These are phyloP conservation scores for Dryas octopetala DNA, from an alignment of 306 rosid genomes.

Conservation along the genomic window DNA sequence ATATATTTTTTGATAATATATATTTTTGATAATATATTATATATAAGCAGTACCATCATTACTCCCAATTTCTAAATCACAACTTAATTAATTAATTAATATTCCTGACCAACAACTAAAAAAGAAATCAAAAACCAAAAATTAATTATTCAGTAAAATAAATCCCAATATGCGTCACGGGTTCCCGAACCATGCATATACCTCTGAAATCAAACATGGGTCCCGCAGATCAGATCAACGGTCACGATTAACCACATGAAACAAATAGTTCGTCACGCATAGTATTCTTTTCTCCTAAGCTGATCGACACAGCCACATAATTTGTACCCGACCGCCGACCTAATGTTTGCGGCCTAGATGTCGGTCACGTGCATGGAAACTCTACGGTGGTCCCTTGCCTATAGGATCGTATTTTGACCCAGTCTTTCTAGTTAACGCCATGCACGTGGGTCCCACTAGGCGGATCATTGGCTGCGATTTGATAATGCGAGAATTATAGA, in stretches of 20 bases:
- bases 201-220: neutral
- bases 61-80: neutral
- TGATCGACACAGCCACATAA: neutral
- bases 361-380: slow-evolving; percentile 2
- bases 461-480: neutral
- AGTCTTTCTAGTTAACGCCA: neutral
- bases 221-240: no score
- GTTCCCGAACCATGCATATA: neutral
- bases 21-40: no score
- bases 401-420: no score
- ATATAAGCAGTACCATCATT: neutral
- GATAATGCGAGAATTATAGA: neutral
- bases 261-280: slow-evolving; percentile 11
- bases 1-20: no score
- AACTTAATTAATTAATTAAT: neutral
- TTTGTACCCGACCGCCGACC: slow-evolving; percentile 34
- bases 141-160: neutral
- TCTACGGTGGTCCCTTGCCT: neutral
- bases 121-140: neutral
- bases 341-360: slow-evolving; percentile 13
- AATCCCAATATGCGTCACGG: neutral
- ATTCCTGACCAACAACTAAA: neutral
- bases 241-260: no score
- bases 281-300: neutral
- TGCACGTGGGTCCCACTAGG: neutral